Evolutionary conservation across 2,329 filamentous ascomycete species (phyloP).

Genomic region (Hypoxylon sp.): DNA sequence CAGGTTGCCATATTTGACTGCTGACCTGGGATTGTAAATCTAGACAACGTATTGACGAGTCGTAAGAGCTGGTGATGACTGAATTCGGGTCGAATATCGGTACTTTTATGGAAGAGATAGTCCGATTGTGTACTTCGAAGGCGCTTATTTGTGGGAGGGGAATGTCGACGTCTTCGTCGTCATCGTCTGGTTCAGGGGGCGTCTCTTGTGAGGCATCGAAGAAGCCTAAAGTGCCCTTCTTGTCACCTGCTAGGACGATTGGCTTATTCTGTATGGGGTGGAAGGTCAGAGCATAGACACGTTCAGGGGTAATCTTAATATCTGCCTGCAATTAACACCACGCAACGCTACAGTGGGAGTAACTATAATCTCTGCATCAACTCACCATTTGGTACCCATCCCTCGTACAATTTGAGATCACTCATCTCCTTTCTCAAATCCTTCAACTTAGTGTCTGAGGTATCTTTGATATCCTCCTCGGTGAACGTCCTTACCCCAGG

Average conservation of each 20-base stretch:
- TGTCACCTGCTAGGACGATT: constrained; percentile 93
- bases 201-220: constrained; percentile 86
- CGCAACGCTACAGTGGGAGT: neutral
- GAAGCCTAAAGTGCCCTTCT: constrained; percentile 89
- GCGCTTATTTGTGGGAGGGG: constrained; percentile 86
- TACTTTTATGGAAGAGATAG: constrained; percentile 88
- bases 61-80: constrained; percentile 90
- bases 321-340: constrained; percentile 63
- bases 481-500: constrained; percentile 89
- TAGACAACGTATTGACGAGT: constrained; percentile 89
- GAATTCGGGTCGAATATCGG: constrained; percentile 79
- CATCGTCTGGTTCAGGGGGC: constrained; percentile 68
- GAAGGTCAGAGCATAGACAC: constrained; percentile 89
- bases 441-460: constrained; percentile 81
- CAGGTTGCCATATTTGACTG: constrained; percentile 84
- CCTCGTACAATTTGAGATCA: constrained; percentile 82
- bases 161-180: constrained; percentile 77
- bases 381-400: constrained; percentile 84
- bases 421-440: constrained; percentile 83
- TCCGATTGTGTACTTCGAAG: constrained; percentile 90
- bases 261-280: constrained; percentile 90
- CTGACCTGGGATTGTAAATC: constrained; percentile 87
- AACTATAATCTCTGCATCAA: constrained; percentile 25
- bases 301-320: constrained; percentile 91
- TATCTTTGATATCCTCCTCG: constrained; percentile 85